These are phyloP conservation scores for Elongisporangium senticosum DNA, from an alignment of 352 stramenopile genomes.

Conservation along the genomic window DNA sequence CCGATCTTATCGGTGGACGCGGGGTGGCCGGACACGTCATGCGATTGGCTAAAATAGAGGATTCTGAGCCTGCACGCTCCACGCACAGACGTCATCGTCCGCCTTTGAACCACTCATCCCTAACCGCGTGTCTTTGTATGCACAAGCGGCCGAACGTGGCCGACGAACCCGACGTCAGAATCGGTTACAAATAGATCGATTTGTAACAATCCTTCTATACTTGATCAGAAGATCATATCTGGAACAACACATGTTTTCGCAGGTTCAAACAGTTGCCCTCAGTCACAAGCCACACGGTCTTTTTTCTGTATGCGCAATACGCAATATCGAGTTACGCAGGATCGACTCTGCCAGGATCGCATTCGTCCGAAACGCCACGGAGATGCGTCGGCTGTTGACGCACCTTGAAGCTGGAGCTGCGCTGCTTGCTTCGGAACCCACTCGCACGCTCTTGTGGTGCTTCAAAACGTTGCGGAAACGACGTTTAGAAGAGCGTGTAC, in stretches of 20 bases:
- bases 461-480: background rate
- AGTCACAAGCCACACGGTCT: background rate
- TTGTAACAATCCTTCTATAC: background rate
- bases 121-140: background rate
- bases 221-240: background rate
- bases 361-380: background rate
- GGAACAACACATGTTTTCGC: background rate
- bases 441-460: background rate
- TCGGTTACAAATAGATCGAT: background rate
- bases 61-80: conserved; percentile 9
- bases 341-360: background rate
- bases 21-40: background rate
- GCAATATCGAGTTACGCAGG: background rate
- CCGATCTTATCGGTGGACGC: background rate
- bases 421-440: background rate
- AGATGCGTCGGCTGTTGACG: background rate
- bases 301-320: background rate
- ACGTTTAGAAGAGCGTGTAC: background rate
- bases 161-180: background rate
- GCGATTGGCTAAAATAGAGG: conserved; percentile 21
- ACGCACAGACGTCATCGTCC: conserved; percentile 50
- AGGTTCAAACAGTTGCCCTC: background rate
- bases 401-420: background rate
- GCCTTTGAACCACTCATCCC: conserved; percentile 18
- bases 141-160: background rate